phyloP scores from a whole-genome alignment of 208 protist genomes.

The Leishmania turanica region DNA sequence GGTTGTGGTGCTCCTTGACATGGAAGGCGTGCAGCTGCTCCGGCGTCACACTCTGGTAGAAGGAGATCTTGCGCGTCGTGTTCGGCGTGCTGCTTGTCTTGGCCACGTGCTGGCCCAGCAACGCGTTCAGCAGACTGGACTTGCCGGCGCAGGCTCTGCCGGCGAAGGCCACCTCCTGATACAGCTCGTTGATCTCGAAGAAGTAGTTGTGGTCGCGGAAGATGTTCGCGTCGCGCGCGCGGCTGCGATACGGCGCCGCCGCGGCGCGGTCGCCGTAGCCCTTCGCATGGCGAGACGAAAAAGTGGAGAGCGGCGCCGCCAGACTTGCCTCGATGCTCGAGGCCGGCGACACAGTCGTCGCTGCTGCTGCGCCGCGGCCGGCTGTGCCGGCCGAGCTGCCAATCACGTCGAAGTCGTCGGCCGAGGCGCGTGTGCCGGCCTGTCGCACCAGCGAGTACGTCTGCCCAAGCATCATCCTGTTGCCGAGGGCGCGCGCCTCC shows the following conservation, averaged over 20 bases:
- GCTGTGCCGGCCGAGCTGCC: neutral
- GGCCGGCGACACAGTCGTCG: constrained; percentile 15
- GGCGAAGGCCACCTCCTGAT: constrained; percentile 89
- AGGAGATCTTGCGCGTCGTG: constrained; percentile 83
- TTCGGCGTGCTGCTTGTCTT: constrained; percentile 89
- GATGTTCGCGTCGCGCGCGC: constrained; percentile 53
- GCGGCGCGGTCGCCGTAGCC: neutral
- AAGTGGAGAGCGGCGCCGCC: constrained; percentile 1
- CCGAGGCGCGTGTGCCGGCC: constrained; percentile 52
- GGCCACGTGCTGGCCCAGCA: constrained; percentile 78
- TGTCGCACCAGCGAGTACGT: constrained; percentile 78
- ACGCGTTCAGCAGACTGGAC: constrained; percentile 86
- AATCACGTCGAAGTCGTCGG: constrained; percentile 18
- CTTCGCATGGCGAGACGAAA: neutral
- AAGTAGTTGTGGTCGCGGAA: constrained; percentile 90
- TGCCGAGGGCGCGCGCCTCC: constrained; percentile 65
- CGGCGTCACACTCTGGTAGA: constrained; percentile 88
- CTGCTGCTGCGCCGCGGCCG: neutral
- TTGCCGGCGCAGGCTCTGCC: constrained; percentile 87
- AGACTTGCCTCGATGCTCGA: constrained; percentile 22
- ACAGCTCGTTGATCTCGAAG: constrained; percentile 92
- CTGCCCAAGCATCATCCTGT: constrained; percentile 76
- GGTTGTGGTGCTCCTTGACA: constrained; percentile 64
- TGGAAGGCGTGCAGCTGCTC: constrained; percentile 80
- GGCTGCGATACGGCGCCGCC: constrained; percentile 31